These are phyloP conservation scores for Daldinia sp. DNA, from an alignment of 2,329 filamentous ascomycete genomes.

Conservation along the genomic window DNA sequence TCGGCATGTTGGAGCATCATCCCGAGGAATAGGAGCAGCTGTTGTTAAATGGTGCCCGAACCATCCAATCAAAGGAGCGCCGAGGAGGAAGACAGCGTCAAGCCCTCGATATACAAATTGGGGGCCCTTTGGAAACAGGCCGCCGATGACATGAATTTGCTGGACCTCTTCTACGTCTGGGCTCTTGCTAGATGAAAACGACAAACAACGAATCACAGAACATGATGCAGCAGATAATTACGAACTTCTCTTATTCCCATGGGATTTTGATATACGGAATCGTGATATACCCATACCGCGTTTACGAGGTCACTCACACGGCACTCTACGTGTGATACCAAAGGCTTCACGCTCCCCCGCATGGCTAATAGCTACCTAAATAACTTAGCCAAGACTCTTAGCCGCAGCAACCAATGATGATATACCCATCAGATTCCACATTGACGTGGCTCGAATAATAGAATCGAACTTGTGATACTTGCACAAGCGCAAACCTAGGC, in stretches of 20 bases:
- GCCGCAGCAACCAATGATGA: not conserved
- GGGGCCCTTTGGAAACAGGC: not conserved
- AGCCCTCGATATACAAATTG: not conserved
- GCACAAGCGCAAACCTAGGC: not conserved
- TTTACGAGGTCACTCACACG: not conserved
- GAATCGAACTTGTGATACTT: not conserved
- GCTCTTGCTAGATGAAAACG: not conserved
- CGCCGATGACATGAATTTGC: not conserved
- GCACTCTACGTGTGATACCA: not conserved
- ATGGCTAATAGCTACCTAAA: not conserved
- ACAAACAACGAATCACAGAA: not conserved
- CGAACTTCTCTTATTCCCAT: not conserved
- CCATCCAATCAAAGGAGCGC: conserved; percentile 10
- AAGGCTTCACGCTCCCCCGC: not conserved
- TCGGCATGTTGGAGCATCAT: not conserved
- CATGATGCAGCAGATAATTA: not conserved
- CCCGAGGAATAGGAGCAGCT: conserved; percentile 1
- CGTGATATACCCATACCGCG: not conserved
- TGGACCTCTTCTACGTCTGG: not conserved
- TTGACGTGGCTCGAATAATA: conserved; percentile 10
- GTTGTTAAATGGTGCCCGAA: not conserved
- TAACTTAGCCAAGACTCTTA: conserved; percentile 1
- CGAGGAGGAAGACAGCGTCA: conserved; percentile 9
- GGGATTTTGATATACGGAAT: not conserved
- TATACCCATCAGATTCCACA: not conserved